phyloP scores from a whole-genome alignment of 169 alveolate species.

The Plasmodium fragile region DNA sequence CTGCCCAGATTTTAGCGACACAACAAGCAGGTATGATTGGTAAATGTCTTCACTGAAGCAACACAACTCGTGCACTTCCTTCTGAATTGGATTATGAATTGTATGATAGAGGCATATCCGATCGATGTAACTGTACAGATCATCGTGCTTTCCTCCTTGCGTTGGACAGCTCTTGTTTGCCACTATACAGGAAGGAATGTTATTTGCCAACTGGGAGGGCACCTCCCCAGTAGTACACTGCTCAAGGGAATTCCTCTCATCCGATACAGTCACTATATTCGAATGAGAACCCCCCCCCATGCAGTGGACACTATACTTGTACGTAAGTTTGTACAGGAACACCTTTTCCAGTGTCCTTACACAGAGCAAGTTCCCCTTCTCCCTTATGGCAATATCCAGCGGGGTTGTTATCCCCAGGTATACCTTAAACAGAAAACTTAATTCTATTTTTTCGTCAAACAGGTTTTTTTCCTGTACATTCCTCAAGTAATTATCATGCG shows the following conservation, averaged over 20 bases:
- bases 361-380: conserved; percentile 58
- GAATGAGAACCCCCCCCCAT: not conserved
- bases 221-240: not conserved
- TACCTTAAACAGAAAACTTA: conserved; percentile 63
- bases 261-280: not conserved
- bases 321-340: conserved; percentile 41
- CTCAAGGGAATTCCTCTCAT: not conserved
- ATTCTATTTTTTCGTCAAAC: conserved; percentile 24
- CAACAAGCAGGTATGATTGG: conserved; percentile 46
- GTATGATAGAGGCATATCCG: conserved; percentile 47
- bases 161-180: not conserved
- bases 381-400: conserved; percentile 62
- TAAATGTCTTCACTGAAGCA: conserved; percentile 68
- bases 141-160: not conserved
- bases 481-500: conserved; percentile 15
- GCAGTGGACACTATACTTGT: conserved; percentile 12
- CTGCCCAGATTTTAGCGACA: conserved; percentile 58
- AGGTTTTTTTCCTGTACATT: not conserved
- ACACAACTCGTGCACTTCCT: conserved; percentile 54
- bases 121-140: conserved; percentile 33
- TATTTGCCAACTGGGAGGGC: not conserved
- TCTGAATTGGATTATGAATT: conserved; percentile 72
- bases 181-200: not conserved
- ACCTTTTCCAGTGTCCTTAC: conserved; percentile 67
- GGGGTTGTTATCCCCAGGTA: conserved; percentile 58